Evolutionary conservation across 305 asterid genomes (phyloP).

Genomic region (Fraxinus velutina): DNA sequence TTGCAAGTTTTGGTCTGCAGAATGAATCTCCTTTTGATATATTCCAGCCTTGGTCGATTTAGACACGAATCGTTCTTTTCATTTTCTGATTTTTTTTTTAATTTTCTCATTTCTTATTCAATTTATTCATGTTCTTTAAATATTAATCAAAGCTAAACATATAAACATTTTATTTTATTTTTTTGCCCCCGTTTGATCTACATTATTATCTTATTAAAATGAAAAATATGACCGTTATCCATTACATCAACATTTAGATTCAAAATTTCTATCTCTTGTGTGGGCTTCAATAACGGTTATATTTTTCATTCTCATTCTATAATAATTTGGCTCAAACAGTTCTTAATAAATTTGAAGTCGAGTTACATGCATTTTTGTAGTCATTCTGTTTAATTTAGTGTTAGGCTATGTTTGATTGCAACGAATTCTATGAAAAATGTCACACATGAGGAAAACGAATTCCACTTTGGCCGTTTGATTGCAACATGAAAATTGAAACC

Average conservation of each 20-base stretch:
- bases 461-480: too few relatives aligned
- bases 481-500: too few relatives aligned
- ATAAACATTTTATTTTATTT: neutral
- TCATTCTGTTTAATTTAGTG: neutral
- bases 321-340: neutral
- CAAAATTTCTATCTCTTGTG: too few relatives aligned
- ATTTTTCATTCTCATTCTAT: too few relatives aligned
- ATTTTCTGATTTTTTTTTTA: neutral
- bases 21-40: neutral
- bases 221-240: too few relatives aligned
- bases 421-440: too few relatives aligned
- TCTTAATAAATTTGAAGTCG: neutral
- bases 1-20: neutral
- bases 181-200: neutral
- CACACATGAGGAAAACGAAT: too few relatives aligned
- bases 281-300: too few relatives aligned
- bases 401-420: neutral
- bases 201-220: neutral
- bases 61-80: neutral
- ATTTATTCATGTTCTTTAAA: neutral
- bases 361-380: neutral
- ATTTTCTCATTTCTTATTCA: neutral
- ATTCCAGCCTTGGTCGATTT: neutral
- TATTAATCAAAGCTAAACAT: neutral
- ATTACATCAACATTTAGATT: too few relatives aligned